Evolutionary conservation across 176 grass and related monocot genomes (phyloP), one percentile per base, ranked within the genome.

Genomic region (Avena sativa): DNA sequence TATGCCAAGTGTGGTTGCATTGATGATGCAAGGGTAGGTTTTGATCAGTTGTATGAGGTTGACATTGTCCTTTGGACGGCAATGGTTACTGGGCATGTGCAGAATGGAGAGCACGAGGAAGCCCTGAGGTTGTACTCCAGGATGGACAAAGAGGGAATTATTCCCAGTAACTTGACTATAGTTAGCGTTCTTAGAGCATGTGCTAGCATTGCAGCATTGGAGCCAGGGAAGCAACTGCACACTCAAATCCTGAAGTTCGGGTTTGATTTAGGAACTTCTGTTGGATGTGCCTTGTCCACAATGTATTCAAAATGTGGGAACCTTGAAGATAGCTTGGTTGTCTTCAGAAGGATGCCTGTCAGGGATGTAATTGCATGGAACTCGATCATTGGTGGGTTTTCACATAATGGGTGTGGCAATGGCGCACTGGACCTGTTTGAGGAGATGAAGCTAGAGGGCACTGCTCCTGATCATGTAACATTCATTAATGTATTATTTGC

Each of bases 271-370:
- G 87, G 82, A 40, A 72, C 82, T 60, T 84, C 92, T 78, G 84
- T 93, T 62, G 94, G 94, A 74, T 93, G 89, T 73, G 78, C 94
- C 80, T 77, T 96, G 64, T 96, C 89, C 69, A 93, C 92, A 53
- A 93, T 96, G 94, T 93, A 93, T 86, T 88, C 92, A 48, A 93
- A 96, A 71, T 93, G 94, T 81, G 91, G 91, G 3, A 84, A 84
- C 81, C 82, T 93, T 68, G 85, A 85, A 79, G 91, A 96, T 90
- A 81, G 89, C 85, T 81, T 84, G 58, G 55, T 20, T 71, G 61
- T 93, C 48, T 96, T 96, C 75, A 81, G 62, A 91, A 86, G 88
- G 66, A 96, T 96, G 88, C 79, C 87, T 72, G 26, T 86, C 56
- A 93, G 69, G 81, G 94, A 93, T 84, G 76, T 90, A 48, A 87